A percentile compares a stretch with the other conserved stretches of the same genome.
Evolutionary conservation across 257 asterid genomes (phyloP).

Genomic region (Penstemon davidsonii): DNA sequence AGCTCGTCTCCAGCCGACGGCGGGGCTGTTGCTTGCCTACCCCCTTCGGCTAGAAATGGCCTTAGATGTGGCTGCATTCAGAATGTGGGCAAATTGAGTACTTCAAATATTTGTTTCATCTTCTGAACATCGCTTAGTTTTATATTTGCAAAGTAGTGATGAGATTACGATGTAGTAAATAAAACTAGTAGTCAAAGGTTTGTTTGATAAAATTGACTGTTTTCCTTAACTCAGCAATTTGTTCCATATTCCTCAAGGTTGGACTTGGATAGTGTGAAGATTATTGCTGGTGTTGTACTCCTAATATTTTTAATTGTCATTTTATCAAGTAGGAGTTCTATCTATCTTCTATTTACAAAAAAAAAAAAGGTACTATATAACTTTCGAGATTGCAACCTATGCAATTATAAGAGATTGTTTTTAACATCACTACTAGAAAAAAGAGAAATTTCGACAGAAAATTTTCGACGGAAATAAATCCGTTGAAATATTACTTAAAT

Average conservation of each 20-base stretch:
- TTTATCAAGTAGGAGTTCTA: no score
- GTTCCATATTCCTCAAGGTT: no score
- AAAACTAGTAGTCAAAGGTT: not conserved
- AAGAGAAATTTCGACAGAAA: no score
- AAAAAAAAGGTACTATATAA: not conserved
- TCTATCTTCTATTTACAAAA: no score
- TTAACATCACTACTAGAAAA: no score
- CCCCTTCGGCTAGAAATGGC: no score
- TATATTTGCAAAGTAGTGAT: no score
- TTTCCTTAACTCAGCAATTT: not conserved
- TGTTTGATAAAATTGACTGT: conserved; percentile 21
- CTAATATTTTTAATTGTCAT: conserved; percentile 13
- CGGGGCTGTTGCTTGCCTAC: no score
- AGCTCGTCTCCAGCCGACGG: no score
- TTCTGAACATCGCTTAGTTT: conserved; percentile 13
- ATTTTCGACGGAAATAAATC: no score
- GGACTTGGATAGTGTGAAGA: conserved; percentile 14
- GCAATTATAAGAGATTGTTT: not conserved
- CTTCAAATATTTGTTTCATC: not conserved
- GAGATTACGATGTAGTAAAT: conserved; percentile 5
- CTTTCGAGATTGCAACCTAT: conserved; percentile 9
- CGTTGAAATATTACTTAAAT: no score
- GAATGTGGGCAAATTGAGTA: conserved; percentile 10
- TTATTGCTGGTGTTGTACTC: conserved; percentile 13
- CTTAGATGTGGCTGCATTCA: conserved; percentile 14